A percentile compares a stretch with the other conserved stretches of the same genome.
Conservation (phyloP, 345 rosid genomes). For the Aethionema arabicum region DNA sequence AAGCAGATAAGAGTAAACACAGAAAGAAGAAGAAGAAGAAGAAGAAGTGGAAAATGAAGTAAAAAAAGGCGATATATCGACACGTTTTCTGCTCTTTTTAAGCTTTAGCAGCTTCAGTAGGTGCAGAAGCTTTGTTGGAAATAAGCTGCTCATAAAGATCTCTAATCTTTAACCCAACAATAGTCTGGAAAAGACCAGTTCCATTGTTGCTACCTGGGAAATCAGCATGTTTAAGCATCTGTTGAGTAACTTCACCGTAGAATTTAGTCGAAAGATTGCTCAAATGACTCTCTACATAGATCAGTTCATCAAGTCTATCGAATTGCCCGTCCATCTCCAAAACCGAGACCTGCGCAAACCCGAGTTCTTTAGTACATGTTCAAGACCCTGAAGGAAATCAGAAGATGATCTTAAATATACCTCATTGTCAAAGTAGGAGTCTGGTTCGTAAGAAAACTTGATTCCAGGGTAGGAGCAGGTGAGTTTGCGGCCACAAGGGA, state of each 20-base stretch:
- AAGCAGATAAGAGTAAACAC: slow-evolving; percentile 11
- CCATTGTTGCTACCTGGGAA: slow-evolving; percentile 98
- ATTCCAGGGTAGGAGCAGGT: slow-evolving; percentile 98
- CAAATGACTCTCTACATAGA: slow-evolving; percentile 89
- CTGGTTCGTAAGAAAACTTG: slow-evolving; percentile 82
- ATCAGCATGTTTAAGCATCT: slow-evolving; percentile 90
- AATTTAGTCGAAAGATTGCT: slow-evolving; percentile 93
- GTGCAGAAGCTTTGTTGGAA: slow-evolving; percentile 52
- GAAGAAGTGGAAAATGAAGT: slow-evolving; percentile 21
- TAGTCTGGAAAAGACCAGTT: slow-evolving; percentile 93
- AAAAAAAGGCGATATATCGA: slow-evolving; percentile 24
- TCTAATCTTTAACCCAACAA: slow-evolving; percentile 83
- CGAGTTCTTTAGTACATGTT: too few relatives aligned
- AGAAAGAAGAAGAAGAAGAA: too few relatives aligned
- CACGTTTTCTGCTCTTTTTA: slow-evolving; percentile 20
- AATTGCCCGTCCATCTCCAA: slow-evolving; percentile 98
- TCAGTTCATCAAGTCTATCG: slow-evolving; percentile 93
- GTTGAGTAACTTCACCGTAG: slow-evolving; percentile 95
- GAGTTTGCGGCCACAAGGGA: slow-evolving; percentile 96
- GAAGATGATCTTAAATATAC: slow-evolving; percentile 34
- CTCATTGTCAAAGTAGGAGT: slow-evolving; percentile 79
- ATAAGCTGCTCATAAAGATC: slow-evolving; percentile 83
- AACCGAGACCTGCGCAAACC: slow-evolving; percentile 60
- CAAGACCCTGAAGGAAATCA: neutral
- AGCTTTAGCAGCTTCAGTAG: slow-evolving; percentile 57